A percentile compares a stretch with the other conserved stretches of the same genome.
These are phyloP conservation scores for Taphrina deformans DNA, from an alignment of 1,139 yeast genomes.

Conservation along the genomic window DNA sequence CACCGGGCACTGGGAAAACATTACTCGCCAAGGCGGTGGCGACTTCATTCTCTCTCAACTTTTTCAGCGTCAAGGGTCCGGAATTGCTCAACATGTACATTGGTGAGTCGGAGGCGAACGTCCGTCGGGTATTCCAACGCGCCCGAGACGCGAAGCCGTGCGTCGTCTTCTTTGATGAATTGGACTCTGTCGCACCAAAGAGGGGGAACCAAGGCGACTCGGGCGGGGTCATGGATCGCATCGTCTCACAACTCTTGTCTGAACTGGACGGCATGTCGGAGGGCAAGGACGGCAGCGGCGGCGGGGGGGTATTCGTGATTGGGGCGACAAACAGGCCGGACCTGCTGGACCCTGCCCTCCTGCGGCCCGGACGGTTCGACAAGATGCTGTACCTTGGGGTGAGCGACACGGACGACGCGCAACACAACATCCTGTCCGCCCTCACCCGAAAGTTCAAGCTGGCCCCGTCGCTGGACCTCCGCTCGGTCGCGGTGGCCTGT, in stretches of 20 bases:
- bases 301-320: conserved; percentile 94
- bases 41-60: conserved; percentile 86
- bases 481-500: conserved; percentile 65
- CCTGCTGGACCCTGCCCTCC: conserved; percentile 83
- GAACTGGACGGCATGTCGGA: conserved; percentile 98
- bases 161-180: conserved; percentile 93
- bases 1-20: conserved; percentile 98
- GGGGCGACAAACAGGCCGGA: conserved; percentile 98
- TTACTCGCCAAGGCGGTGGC: conserved; percentile 94
- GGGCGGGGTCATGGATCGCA: conserved; percentile 67
- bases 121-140: conserved; percentile 84
- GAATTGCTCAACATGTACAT: conserved; percentile 95
- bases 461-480: conserved; percentile 60
- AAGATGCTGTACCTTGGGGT: conserved; percentile 92
- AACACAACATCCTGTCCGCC: conserved; percentile 80
- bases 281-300: conserved; percentile 63
- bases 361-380: conserved; percentile 95
- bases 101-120: conserved; percentile 98
- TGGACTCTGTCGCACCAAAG: conserved; percentile 96
- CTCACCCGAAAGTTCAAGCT: conserved; percentile 77
- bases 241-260: conserved; percentile 89
- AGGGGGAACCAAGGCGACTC: conserved; percentile 98
- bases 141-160: conserved; percentile 97
- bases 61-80: conserved; percentile 89
- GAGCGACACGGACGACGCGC: conserved; percentile 86